Percentiles rank a stretch among this genome's conserved stretches.
Conservation (phyloP, 129 eudicot species). For the Artemisia annua region DNA sequence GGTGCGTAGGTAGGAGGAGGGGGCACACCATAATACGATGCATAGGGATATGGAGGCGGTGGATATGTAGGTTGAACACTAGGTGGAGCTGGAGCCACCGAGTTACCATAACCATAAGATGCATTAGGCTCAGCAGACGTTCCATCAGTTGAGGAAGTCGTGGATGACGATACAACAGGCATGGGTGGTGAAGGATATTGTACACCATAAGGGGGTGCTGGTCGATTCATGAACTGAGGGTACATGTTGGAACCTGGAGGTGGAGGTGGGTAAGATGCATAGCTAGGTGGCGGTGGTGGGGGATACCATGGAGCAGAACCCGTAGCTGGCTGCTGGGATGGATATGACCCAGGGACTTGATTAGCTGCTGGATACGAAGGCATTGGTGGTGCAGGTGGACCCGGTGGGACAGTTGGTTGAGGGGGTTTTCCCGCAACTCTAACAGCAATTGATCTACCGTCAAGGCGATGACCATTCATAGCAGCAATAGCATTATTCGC, state of each 20-base stretch:
- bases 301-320: slow-evolving; percentile 68
- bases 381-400: slow-evolving; percentile 41
- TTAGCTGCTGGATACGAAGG: slow-evolving; percentile 45
- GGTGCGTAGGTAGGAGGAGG: slow-evolving; percentile 43
- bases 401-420: slow-evolving; percentile 57
- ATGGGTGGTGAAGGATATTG: slow-evolving; percentile 50
- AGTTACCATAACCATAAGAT: slow-evolving; percentile 34
- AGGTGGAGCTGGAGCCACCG: slow-evolving; percentile 33
- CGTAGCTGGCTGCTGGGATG: no score
- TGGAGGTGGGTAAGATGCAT: slow-evolving; percentile 47
- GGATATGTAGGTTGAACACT: slow-evolving; percentile 54
- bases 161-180: slow-evolving; percentile 30
- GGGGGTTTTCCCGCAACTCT: slow-evolving; percentile 90
- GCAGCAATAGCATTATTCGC: slow-evolving; percentile 73
- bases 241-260: slow-evolving; percentile 57
- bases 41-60: slow-evolving; percentile 44
- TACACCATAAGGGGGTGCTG: slow-evolving; percentile 48
- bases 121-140: not conserved
- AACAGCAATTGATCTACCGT: slow-evolving; percentile 83
- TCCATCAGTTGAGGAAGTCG: not conserved
- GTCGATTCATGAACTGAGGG: slow-evolving; percentile 49
- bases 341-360: no score
- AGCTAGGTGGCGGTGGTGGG: slow-evolving; percentile 57
- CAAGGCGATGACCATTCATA: slow-evolving; percentile 73
- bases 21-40: slow-evolving; percentile 57